Conservation (phyloP, 257 asterid genomes). For the Solanum paucissectum region DNA sequence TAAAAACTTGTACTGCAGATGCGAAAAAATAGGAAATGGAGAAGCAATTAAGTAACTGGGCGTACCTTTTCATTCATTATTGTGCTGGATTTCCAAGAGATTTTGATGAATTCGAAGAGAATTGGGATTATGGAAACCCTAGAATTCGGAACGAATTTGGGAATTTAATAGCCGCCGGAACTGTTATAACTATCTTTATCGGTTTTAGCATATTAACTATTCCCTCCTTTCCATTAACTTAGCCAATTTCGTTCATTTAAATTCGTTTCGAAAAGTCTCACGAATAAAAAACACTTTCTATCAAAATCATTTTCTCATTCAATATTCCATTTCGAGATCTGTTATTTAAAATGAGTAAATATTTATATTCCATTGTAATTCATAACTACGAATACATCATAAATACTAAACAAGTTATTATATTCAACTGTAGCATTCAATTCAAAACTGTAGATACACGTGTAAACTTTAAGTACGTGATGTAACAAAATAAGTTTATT, state of each 20-base stretch:
- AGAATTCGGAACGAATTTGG: constrained; percentile 2
- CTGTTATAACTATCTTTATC: not conserved
- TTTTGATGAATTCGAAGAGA: constrained; percentile 5
- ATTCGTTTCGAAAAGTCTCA: not conserved
- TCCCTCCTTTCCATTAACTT: not conserved
- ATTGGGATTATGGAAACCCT: constrained; percentile 11
- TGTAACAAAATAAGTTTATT: not conserved
- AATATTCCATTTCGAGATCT: not conserved
- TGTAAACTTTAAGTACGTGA: not conserved
- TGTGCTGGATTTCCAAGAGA: not conserved
- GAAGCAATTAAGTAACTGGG: not conserved
- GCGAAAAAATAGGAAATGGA: not conserved
- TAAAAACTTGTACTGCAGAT: not conserved
- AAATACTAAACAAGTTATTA: not conserved
- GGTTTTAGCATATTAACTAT: not conserved
- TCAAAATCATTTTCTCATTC: too few relatives aligned
- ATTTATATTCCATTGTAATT: too few relatives aligned
- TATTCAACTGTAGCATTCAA: not conserved
- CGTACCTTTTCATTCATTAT: constrained; percentile 23
- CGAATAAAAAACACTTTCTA: too few relatives aligned
- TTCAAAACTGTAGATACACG: not conserved
- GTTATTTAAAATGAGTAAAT: too few relatives aligned
- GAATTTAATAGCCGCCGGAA: not conserved
- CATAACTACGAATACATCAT: too few relatives aligned
- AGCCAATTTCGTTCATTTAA: not conserved